Evolutionary conservation across 75 land plant genomes (phyloP), one percentile per base, ranked within the genome.

Genomic region (Gnetum montanum): DNA sequence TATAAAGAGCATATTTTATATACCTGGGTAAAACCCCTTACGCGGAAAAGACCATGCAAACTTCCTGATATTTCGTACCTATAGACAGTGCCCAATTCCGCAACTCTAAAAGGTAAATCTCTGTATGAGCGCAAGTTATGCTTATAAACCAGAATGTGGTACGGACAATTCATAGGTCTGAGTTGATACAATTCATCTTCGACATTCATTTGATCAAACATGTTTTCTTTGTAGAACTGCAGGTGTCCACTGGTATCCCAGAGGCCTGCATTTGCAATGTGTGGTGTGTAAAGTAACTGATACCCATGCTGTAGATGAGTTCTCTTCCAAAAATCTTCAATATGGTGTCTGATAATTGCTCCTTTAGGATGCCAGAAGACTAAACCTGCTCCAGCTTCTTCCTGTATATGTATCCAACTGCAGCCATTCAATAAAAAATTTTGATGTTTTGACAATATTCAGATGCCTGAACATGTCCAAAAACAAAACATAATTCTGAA

Each of bases 351-450:
- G 18, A 94, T 70, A 62, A 90, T 79, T 16, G 98, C 84, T 62
- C 98, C 98, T 60, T 90, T 94, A 11, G 98, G 96, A 70, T 94
- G 98, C 98, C 98, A 94, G 45, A 94, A 94, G 0, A 94, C 96
- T 34, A 94, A 61, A 20, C 98, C 96, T 24, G 96, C 98, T 54
- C 98, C 98, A 40, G 98, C 91, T 22, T 94, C 98, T 46, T 94
- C 96, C 98, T 94, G 88, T 45, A 76, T 45, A 40, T 30, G 35
- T 15, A 50, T n/a, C 33, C 25, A 16, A 31, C n/a, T n/a, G 15
- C 5, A 65, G 31, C 19, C 19, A 46, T 23, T 11, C 13, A 8
- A 57, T n/a, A 6, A 57, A 41, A n/a, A n/a, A n/a, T n/a, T n/a
- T n/a, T n/a, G n/a, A n/a, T n/a, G 28, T 41, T 57, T 3, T 10